Conservation (phyloP, 345 rosid species). For the Salix brachista region DNA sequence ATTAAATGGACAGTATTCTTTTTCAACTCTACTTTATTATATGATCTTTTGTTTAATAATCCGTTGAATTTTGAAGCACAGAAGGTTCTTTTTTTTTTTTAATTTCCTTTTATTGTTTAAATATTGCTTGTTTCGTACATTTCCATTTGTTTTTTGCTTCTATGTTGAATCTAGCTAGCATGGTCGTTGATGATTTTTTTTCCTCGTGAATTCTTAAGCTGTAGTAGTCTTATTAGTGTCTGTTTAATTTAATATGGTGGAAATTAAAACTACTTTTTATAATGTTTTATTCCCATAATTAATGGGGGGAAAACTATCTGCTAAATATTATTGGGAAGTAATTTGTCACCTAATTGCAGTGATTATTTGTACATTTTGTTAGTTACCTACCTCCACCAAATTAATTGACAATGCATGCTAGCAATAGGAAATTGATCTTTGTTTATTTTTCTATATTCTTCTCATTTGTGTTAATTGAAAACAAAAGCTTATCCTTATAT, state of each 20-base stretch:
- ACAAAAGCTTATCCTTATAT: no score
- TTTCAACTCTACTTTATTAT: background rate
- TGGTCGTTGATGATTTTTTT: background rate
- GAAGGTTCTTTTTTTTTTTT: background rate
- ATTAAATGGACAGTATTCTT: background rate
- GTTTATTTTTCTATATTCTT: no score
- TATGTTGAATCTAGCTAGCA: background rate
- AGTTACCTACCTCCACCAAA: no score
- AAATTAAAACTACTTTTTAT: background rate
- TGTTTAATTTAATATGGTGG: background rate
- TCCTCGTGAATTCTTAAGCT: background rate
- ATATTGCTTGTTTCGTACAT: background rate
- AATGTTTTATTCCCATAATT: no score
- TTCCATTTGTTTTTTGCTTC: background rate
- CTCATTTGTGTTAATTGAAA: no score
- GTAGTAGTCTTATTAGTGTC: background rate
- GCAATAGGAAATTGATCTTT: no score
- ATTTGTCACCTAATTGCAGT: background rate
- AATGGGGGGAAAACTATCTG: no score
- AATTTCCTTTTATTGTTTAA: background rate
- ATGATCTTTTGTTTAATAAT: background rate
- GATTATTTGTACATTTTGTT: no score
- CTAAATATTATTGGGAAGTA: background rate
- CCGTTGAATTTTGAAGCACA: background rate
- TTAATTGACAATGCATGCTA: no score